These are phyloP conservation scores for Hymenoscyphus salicellus DNA, from an alignment of 2,329 filamentous ascomycete species.

Conservation along the genomic window DNA sequence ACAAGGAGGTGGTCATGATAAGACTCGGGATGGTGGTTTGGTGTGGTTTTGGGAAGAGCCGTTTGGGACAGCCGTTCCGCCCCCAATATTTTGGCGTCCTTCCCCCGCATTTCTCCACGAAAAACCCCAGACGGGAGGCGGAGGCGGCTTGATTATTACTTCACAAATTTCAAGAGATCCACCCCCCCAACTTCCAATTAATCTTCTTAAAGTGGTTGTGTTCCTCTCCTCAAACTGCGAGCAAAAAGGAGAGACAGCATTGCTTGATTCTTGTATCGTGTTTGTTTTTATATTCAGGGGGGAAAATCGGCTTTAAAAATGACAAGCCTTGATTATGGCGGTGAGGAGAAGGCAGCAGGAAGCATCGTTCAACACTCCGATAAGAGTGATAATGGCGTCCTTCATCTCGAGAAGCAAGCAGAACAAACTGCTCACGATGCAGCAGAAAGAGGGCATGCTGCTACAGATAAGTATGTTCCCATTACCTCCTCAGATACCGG, in stretches of 20 bases:
- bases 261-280: not conserved
- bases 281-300: not conserved
- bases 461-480: conserved; percentile 28
- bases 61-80: not conserved
- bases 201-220: not conserved
- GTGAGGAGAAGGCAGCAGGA: conserved; percentile 6
- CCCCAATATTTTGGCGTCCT: not conserved
- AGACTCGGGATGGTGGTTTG: not conserved
- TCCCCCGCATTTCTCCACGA: conserved; percentile 3
- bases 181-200: not conserved
- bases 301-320: not conserved
- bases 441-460: conserved; percentile 30
- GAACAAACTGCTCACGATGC: conserved; percentile 25
- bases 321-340: not conserved
- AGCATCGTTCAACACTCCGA: conserved; percentile 2
- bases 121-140: not conserved
- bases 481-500: conserved; percentile 2
- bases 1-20: not conserved
- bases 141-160: not conserved
- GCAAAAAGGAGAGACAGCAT: too few relatives aligned
- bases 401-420: conserved; percentile 1
- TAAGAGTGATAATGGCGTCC: conserved; percentile 6
- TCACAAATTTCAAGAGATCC: not conserved
- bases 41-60: not conserved
- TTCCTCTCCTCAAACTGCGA: not conserved